Evolutionary conservation across 495 filamentous ascomycete species (phyloP).

Genomic region (Aspergillus mulundensis): DNA sequence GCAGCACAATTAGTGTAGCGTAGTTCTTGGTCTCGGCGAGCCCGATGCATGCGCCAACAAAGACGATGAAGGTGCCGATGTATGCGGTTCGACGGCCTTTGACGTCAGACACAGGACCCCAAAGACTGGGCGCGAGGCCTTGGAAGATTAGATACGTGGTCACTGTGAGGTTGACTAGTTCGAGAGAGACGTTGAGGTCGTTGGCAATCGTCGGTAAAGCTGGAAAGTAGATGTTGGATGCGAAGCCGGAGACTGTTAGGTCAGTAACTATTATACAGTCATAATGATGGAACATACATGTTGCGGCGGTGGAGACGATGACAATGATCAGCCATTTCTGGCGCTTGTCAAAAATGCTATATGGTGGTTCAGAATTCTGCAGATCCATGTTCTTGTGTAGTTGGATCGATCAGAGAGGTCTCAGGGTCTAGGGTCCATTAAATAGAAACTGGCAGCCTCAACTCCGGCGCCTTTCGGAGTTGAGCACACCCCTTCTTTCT

Average conservation of each 20-base stretch:
- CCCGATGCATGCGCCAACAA: constrained; percentile 45
- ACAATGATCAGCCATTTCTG: constrained; percentile 46
- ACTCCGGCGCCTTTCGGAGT: constrained; percentile 8
- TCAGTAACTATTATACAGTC: neutral
- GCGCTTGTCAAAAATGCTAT: constrained; percentile 44
- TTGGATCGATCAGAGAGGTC: too few species aligned
- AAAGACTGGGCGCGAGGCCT: constrained; percentile 48
- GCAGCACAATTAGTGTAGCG: constrained; percentile 41
- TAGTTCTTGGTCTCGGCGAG: constrained; percentile 39
- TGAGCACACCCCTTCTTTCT: constrained; percentile 4
- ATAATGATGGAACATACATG: constrained; percentile 27
- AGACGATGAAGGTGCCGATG: constrained; percentile 42
- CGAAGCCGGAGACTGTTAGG: constrained; percentile 44
- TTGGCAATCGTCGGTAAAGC: constrained; percentile 42
- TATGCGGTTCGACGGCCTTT: constrained; percentile 46
- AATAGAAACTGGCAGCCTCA: neutral
- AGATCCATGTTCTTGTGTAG: neutral
- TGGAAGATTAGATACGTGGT: constrained; percentile 53
- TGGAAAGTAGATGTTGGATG: constrained; percentile 51
- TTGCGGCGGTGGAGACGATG: constrained; percentile 46
- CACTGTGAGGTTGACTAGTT: constrained; percentile 47
- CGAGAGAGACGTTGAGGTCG: constrained; percentile 39
- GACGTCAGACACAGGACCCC: constrained; percentile 49
- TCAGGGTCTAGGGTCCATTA: too few species aligned
- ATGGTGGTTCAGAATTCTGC: constrained; percentile 25